These are phyloP conservation scores for Salvia miltiorrhiza DNA, from an alignment of 257 asterid species.

Conservation along the genomic window DNA sequence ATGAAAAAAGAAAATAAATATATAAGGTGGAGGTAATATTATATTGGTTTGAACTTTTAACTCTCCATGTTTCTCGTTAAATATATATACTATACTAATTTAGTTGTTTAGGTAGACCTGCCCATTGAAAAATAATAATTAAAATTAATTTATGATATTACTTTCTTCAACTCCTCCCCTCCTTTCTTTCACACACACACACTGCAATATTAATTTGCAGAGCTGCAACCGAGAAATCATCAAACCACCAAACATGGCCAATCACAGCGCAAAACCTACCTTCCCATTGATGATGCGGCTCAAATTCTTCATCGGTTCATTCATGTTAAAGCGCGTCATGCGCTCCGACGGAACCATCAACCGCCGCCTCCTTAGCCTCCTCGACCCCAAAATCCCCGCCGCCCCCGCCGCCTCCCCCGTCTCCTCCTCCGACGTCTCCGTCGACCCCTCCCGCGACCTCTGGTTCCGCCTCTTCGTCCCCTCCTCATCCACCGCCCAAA, in stretches of 20 bases:
- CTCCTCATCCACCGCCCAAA: neutral
- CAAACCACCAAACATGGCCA: neutral
- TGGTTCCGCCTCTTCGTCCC: constrained; percentile 42
- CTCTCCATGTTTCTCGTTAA: no score
- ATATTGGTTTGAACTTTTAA: no score
- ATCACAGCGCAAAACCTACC: neutral
- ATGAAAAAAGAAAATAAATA: no score
- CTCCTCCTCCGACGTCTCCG: constrained; percentile 26
- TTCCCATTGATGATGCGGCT: constrained; percentile 4
- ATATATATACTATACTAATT: no score
- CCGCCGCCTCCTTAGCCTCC: constrained; percentile 6
- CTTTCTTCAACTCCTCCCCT: neutral
- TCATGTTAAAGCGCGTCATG: neutral
- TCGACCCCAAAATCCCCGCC: constrained; percentile 21
- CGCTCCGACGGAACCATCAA: constrained; percentile 5
- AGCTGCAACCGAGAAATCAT: neutral
- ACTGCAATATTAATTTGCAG: neutral
- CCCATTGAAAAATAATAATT: no score
- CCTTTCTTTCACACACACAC: neutral
- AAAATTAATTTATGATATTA: no score
- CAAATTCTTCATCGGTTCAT: neutral
- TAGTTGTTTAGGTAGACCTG: no score
- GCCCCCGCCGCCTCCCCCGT: constrained; percentile 8
- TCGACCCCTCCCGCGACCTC: constrained; percentile 38
- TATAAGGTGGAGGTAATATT: no score